A percentile compares a stretch with the other conserved stretches of the same genome.
Evolutionary conservation across 768 basidiomycete species (phyloP).

Genomic region (Cyclocybe cylindracea): DNA sequence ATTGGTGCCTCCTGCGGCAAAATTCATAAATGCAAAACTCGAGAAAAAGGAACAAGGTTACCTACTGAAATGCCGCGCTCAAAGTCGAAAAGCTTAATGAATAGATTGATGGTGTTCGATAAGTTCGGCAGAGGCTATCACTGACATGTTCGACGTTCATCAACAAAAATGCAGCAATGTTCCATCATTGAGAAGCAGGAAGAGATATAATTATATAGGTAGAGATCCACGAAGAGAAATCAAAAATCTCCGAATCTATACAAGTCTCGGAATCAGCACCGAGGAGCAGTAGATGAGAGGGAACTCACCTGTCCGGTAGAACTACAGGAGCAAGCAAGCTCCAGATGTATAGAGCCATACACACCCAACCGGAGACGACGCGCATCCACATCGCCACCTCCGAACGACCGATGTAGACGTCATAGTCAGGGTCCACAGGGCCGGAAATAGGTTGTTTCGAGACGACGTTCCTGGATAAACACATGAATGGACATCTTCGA

Average conservation of each 20-base stretch:
- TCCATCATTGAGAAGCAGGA: too few species aligned
- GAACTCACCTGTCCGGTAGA: constrained; percentile 83
- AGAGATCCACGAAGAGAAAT: too few species aligned
- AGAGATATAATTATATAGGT: too few species aligned
- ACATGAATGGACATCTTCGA: background rate
- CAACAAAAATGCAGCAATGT: too few species aligned
- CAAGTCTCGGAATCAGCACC: background rate
- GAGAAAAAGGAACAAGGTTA: too few species aligned
- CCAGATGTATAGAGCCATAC: constrained; percentile 84
- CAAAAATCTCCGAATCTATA: constrained; percentile 20
- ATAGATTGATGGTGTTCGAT: too few species aligned
- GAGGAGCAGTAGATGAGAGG: background rate
- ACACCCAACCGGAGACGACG: constrained; percentile 94
- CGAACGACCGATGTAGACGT: constrained; percentile 92
- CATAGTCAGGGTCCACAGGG: constrained; percentile 53
- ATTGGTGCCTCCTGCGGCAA: too few species aligned
- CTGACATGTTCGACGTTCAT: too few species aligned
- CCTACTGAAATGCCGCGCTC: too few species aligned
- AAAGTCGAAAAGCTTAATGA: too few species aligned
- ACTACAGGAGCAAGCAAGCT: constrained; percentile 85
- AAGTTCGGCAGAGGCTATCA: too few species aligned
- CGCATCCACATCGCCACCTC: constrained; percentile 99
- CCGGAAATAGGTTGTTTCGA: constrained; percentile 52
- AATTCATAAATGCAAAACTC: too few species aligned
- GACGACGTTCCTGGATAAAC: constrained; percentile 65